Percentiles rank a stretch among this genome's conserved stretches.
Conservation (phyloP, 192 early-diverging fungal species). For the Cladochytrium replicatum region DNA sequence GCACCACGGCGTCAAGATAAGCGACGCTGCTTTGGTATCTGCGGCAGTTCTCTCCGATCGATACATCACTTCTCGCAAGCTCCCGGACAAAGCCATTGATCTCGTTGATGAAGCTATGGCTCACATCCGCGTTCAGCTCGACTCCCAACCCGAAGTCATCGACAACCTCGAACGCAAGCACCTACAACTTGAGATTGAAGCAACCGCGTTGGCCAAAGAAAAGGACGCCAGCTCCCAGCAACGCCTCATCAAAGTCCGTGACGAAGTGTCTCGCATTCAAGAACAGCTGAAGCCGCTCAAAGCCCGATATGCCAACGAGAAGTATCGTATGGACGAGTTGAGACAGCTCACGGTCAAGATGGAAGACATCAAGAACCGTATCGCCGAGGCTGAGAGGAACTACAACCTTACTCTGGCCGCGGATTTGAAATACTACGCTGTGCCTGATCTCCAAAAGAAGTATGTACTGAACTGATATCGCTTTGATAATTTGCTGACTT, state of each 20-base stretch:
- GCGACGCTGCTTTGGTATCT: constrained; percentile 60
- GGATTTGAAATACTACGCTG: constrained; percentile 86
- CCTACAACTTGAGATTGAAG: constrained; percentile 93
- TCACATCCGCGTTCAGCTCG: constrained; percentile 88
- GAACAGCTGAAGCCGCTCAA: constrained; percentile 88
- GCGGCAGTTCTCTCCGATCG: constrained; percentile 63
- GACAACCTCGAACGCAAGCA: constrained; percentile 88
- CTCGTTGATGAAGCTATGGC: constrained; percentile 94
- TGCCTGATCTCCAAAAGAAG: constrained; percentile 78
- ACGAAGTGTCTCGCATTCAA: constrained; percentile 70
- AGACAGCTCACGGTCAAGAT: constrained; percentile 77
- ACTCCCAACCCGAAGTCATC: constrained; percentile 93
- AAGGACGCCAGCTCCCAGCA: constrained; percentile 74
- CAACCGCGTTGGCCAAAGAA: constrained; percentile 85
- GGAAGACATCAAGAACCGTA: constrained; percentile 75
- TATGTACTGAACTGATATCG: too few relatives aligned
- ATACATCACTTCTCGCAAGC: constrained; percentile 69
- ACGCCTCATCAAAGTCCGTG: constrained; percentile 65
- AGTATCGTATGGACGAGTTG: constrained; percentile 80
- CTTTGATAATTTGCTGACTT: too few relatives aligned
- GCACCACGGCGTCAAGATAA: constrained; percentile 64
- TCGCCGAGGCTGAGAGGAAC: constrained; percentile 70
- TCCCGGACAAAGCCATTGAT: constrained; percentile 76
- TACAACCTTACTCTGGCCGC: constrained; percentile 81
- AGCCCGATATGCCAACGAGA: constrained; percentile 73